A percentile compares a stretch with the other conserved stretches of the same genome.
These are phyloP conservation scores for Pestalotiopsis sp. DNA, from an alignment of 2,329 filamentous ascomycete genomes.

Conservation along the genomic window DNA sequence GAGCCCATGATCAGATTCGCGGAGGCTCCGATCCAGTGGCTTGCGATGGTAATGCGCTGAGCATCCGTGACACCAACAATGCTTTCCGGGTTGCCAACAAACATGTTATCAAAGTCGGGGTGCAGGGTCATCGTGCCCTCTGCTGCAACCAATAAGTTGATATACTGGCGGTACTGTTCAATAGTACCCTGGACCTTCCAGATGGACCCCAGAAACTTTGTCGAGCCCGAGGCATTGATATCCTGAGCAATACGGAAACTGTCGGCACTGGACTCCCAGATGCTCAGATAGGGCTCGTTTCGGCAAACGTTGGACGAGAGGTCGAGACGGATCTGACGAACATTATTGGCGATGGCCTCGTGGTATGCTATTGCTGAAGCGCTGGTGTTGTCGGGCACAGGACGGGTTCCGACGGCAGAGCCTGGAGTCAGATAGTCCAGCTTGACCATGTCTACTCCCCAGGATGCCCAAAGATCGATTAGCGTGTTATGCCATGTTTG, in stretches of 20 bases:
- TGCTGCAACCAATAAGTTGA: constrained; percentile 21
- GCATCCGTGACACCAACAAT: constrained; percentile 26
- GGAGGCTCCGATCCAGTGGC: constrained; percentile 32
- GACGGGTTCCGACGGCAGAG: constrained; percentile 18
- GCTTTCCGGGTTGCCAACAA: constrained; percentile 25
- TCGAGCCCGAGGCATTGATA: constrained; percentile 25
- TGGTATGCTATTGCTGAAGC: constrained; percentile 22
- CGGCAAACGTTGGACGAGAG: constrained; percentile 30
- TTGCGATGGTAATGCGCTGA: constrained; percentile 27
- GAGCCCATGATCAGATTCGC: constrained; percentile 30
- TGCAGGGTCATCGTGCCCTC: constrained; percentile 23
- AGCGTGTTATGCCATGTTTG: constrained; percentile 29
- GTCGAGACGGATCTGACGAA: constrained; percentile 27
- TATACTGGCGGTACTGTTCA: constrained; percentile 32
- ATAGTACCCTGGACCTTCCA: constrained; percentile 28
- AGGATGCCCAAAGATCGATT: constrained; percentile 1
- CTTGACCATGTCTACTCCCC: constrained; percentile 30
- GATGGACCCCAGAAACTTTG: constrained; percentile 24
- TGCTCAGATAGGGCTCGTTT: constrained; percentile 22
- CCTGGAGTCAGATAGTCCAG: constrained; percentile 31
- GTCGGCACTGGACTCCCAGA: constrained; percentile 29
- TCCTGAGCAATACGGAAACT: constrained; percentile 29
- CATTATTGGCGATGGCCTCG: constrained; percentile 27
- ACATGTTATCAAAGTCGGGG: constrained; percentile 31
- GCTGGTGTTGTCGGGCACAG: background rate